A percentile compares a stretch with the other conserved stretches of the same genome.
These are phyloP conservation scores for Pontederia paniculata DNA, from an alignment of 176 grass and related monocot species.

Conservation along the genomic window DNA sequence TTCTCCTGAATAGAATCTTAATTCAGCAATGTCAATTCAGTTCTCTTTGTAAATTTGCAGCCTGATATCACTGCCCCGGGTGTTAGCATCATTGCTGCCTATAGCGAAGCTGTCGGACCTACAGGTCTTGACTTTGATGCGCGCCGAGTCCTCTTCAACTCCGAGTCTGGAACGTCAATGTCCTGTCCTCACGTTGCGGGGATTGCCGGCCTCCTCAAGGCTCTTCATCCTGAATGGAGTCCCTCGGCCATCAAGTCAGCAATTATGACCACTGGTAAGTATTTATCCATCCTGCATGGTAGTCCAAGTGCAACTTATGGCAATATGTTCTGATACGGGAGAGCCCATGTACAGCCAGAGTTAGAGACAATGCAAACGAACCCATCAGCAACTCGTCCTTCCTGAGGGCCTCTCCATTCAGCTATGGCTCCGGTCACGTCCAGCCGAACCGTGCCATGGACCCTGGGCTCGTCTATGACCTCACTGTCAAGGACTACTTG, in stretches of 20 bases:
- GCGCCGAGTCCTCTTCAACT: slow-evolving; percentile 74
- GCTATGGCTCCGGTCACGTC: slow-evolving; percentile 81
- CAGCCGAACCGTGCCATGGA: slow-evolving; percentile 57
- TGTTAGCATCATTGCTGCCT: slow-evolving; percentile 72
- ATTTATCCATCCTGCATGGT: too few relatives aligned
- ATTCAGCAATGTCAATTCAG: background rate
- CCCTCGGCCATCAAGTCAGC: slow-evolving; percentile 84
- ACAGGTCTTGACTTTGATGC: slow-evolving; percentile 54
- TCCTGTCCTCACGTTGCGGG: slow-evolving; percentile 83
- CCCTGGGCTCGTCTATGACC: slow-evolving; percentile 84
- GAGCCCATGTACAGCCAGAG: slow-evolving; percentile 32
- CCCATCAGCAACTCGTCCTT: slow-evolving; percentile 62
- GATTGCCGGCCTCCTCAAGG: slow-evolving; percentile 67
- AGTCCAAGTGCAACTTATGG: too few relatives aligned
- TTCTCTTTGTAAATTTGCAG: slow-evolving; percentile 14
- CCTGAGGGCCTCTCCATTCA: slow-evolving; percentile 52
- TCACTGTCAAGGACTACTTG: slow-evolving; percentile 47
- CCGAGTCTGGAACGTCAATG: slow-evolving; percentile 93
- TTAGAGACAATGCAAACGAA: slow-evolving; percentile 44
- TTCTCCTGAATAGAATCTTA: background rate
- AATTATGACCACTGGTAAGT: slow-evolving; percentile 67
- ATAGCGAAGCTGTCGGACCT: slow-evolving; percentile 37
- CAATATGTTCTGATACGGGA: too few relatives aligned
- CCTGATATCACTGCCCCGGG: slow-evolving; percentile 96
- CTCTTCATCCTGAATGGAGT: slow-evolving; percentile 62